Evolutionary conservation across 1,284 basidiomycete genomes (phyloP).

Genomic region (Phylloboletellus chloephorus): DNA sequence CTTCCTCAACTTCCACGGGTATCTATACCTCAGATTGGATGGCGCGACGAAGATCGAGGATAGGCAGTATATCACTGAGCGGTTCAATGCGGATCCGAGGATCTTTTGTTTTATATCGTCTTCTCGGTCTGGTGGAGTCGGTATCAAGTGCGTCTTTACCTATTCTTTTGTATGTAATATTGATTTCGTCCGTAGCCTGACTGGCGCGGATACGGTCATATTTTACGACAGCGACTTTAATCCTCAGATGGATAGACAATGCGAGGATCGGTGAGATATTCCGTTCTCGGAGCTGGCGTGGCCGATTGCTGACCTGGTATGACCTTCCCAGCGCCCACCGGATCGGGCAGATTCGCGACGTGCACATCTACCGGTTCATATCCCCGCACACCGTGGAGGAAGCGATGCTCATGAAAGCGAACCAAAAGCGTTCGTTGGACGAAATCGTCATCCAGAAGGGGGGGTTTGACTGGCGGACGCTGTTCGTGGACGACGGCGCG

Average conservation of each 20-base stretch:
- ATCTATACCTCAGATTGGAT: conserved; percentile 89
- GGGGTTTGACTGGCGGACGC: conserved; percentile 90
- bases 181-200: conserved; percentile 50
- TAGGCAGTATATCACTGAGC: conserved; percentile 90
- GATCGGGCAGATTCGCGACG: conserved; percentile 95
- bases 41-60: conserved; percentile 96
- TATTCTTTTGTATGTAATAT: conserved; percentile 5
- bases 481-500: conserved; percentile 59
- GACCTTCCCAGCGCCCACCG: conserved; percentile 67
- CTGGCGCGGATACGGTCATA: conserved; percentile 95
- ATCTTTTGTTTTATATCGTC: conserved; percentile 94
- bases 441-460: conserved; percentile 92
- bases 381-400: conserved; percentile 93
- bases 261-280: conserved; percentile 77
- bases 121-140: conserved; percentile 90
- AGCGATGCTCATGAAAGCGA: conserved; percentile 92
- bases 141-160: conserved; percentile 74
- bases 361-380: conserved; percentile 95
- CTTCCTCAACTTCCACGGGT: conserved; percentile 91
- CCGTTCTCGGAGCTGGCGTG: neutral
- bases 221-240: conserved; percentile 99
- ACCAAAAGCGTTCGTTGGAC: conserved; percentile 91
- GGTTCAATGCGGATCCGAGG: conserved; percentile 91
- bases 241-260: conserved; percentile 95
- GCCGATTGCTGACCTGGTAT: conserved; percentile 6